Percentiles rank a stretch among this genome's conserved stretches.
Conservation (phyloP, 1,284 basidiomycete genomes). For the Apiotrichum domesticum region DNA sequence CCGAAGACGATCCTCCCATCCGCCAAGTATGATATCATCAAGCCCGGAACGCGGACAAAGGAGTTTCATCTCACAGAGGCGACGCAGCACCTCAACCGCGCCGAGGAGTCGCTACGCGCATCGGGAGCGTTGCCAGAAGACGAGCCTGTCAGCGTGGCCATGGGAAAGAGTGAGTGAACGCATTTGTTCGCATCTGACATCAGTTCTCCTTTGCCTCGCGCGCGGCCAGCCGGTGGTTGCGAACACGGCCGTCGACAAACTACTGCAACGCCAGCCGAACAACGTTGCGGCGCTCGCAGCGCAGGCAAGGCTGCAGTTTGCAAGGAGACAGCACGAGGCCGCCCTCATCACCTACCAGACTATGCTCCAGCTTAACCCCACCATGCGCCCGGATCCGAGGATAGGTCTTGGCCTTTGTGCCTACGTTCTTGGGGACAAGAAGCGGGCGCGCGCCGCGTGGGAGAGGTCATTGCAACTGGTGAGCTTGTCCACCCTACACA, state of each 20-base stretch:
- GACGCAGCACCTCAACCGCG: slow-evolving; percentile 62
- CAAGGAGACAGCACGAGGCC: slow-evolving; percentile 65
- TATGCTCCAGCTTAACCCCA: slow-evolving; percentile 67
- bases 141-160: slow-evolving; percentile 35
- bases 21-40: slow-evolving; percentile 65
- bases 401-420: slow-evolving; percentile 88
- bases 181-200: neutral
- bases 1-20: slow-evolving; percentile 68
- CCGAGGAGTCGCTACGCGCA: slow-evolving; percentile 59
- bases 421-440: slow-evolving; percentile 75
- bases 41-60: slow-evolving; percentile 56
- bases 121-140: slow-evolving; percentile 29
- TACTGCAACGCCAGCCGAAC: slow-evolving; percentile 69
- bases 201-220: slow-evolving; percentile 75
- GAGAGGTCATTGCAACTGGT: slow-evolving; percentile 74
- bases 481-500: slow-evolving; percentile 36
- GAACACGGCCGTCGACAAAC: slow-evolving; percentile 68
- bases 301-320: slow-evolving; percentile 75
- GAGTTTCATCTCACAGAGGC: slow-evolving; percentile 61
- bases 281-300: slow-evolving; percentile 54
- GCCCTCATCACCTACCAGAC: slow-evolving; percentile 78
- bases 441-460: slow-evolving; percentile 78
- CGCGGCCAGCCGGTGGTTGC: slow-evolving; percentile 72
- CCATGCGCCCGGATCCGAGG: slow-evolving; percentile 77
- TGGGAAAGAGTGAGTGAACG: slow-evolving; percentile 22